Base-by-base conservation (phyloP, 495 filamentous ascomycete species). In the Thermothielavioides terrestris region DNA sequence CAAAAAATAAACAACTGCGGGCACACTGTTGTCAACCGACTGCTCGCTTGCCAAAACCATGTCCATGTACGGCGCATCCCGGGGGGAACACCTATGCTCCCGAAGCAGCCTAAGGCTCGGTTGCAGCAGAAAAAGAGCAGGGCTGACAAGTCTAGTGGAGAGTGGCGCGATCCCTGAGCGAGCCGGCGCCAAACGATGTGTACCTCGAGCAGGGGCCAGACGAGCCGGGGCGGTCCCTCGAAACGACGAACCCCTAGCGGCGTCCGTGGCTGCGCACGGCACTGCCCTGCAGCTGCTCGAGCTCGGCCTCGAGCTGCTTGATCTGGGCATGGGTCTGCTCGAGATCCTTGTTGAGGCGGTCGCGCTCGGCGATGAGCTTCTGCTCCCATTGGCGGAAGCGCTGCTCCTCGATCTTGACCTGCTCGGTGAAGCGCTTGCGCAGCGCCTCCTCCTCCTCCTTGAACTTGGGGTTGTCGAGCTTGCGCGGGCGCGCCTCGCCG, bases 391-490 rank as follows among this genome's bases (percentile, higher is more conserved):
- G 83, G 70, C 94, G 80, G 84, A 98, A 98, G 48, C 92, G 82
- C 71, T 94, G 86, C 73, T 98, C 92, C 77, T 98, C 92, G 61
- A 96, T 86, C 84, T 98, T 98, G 74, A 97, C 92, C 69, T 98
- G 94, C 76, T 98, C 92, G 55, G 92, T 98, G 76, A 98, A 98
- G 54, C 92, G 81, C 85, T 98, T 98, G 68, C 92, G 82, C 57
- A 98, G 78, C 55, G 83, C 87, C 78, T 98, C 92, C 63, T 98
- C 92, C 69, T 98, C 92, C 68, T 98, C 92, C 78, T 98, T 98
- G 82, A 97, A 98, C 79, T 97, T 97, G 70, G 92, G 92, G 77
- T 98, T 98, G 77, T 98, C 92, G 53, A 98, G 78, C 78, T 98
- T 98, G 69, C 89, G 77, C 55, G 92, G 92, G 45, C 92, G 81